Evolutionary conservation across 2,329 filamentous ascomycete genomes (phyloP).

Genomic region (Simplicillium sp.): DNA sequence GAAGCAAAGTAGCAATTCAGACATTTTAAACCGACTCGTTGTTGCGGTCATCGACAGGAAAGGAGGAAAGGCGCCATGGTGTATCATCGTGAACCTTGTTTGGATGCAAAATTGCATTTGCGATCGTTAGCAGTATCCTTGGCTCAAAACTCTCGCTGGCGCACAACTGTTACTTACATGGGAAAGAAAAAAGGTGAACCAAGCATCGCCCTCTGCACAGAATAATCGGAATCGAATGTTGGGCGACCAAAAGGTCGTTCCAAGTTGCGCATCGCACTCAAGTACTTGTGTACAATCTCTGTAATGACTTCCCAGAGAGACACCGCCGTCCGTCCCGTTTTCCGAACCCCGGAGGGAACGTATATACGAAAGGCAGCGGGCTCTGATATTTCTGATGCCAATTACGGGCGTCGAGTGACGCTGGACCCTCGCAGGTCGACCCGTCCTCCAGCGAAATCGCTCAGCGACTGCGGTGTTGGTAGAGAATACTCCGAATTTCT

Average conservation of each 20-base stretch:
- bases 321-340: slow-evolving; percentile 15
- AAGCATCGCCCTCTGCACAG: slow-evolving; percentile 57
- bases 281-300: slow-evolving; percentile 77
- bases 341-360: slow-evolving; percentile 8
- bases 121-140: slow-evolving; percentile 6
- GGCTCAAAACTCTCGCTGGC: neutral
- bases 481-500: slow-evolving; percentile 82
- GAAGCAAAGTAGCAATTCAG: too few relatives aligned
- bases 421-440: slow-evolving; percentile 72
- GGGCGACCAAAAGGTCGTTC: slow-evolving; percentile 28
- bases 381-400: slow-evolving; percentile 80
- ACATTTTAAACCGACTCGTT: too few relatives aligned
- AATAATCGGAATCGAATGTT: slow-evolving; percentile 83
- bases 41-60: too few relatives aligned
- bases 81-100: too few relatives aligned
- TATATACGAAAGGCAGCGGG: slow-evolving; percentile 19
- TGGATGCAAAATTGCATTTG: too few relatives aligned
- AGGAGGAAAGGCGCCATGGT: too few relatives aligned
- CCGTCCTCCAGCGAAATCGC: slow-evolving; percentile 31
- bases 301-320: slow-evolving; percentile 78
- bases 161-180: too few relatives aligned
- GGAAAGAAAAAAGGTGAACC: slow-evolving; percentile 10
- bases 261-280: slow-evolving; percentile 86
- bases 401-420: slow-evolving; percentile 67
- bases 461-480: slow-evolving; percentile 34